These are phyloP conservation scores for Cyclotella choctawhatcheeana DNA, from an alignment of 108 stramenopile species.

Conservation along the genomic window DNA sequence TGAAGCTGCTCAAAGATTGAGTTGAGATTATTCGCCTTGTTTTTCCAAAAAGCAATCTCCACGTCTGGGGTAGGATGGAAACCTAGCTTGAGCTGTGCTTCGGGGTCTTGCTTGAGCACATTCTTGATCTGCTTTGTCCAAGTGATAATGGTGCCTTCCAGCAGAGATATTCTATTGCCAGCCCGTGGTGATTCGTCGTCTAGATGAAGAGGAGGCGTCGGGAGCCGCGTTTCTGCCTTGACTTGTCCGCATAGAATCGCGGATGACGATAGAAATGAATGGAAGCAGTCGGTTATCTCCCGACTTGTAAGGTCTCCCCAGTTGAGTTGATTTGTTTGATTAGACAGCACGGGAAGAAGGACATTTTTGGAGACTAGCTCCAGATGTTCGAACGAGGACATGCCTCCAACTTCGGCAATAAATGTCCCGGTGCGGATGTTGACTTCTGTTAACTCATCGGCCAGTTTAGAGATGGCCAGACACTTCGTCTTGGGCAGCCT, in stretches of 20 bases:
- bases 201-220: slow-evolving; percentile 80
- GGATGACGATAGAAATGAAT: slow-evolving; percentile 78
- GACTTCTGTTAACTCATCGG: slow-evolving; percentile 45
- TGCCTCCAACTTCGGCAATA: slow-evolving; percentile 66
- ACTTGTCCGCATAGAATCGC: slow-evolving; percentile 90
- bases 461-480: slow-evolving; percentile 64
- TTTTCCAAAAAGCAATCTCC: slow-evolving; percentile 90
- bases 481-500: slow-evolving; percentile 64
- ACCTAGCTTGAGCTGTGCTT: slow-evolving; percentile 80
- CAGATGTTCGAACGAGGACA: slow-evolving; percentile 80
- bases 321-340: slow-evolving; percentile 72
- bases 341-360: slow-evolving; percentile 80
- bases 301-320: slow-evolving; percentile 90
- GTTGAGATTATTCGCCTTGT: slow-evolving; percentile 88
- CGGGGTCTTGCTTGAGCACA: slow-evolving; percentile 92
- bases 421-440: slow-evolving; percentile 52
- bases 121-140: slow-evolving; percentile 95
- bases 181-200: slow-evolving; percentile 40
- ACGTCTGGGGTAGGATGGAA: slow-evolving; percentile 87
- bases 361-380: slow-evolving; percentile 82
- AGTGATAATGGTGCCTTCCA: slow-evolving; percentile 89
- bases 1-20: slow-evolving; percentile 90
- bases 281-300: slow-evolving; percentile 83
- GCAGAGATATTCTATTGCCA: slow-evolving; percentile 81
- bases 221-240: slow-evolving; percentile 88